Evolutionary conservation across 140 eudicot genomes (phyloP).

Genomic region (Anethum foeniculum): DNA sequence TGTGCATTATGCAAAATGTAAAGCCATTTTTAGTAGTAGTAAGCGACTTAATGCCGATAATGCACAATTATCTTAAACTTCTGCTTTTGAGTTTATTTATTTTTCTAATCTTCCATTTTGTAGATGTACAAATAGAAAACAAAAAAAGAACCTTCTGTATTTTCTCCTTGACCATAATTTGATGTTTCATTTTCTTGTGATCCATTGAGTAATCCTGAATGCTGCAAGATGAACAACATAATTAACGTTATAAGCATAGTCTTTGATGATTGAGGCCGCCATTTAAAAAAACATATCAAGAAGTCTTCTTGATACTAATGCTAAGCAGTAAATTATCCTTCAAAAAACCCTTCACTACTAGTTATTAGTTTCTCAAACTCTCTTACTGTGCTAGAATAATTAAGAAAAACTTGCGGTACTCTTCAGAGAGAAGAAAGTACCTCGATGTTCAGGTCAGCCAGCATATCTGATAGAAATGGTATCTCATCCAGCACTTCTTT

Average conservation of each 20-base stretch:
- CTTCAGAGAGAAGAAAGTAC: constrained; percentile 23
- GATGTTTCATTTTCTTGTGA: constrained; percentile 35
- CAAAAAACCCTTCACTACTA: neutral
- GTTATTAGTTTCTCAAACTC: neutral
- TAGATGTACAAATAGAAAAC: neutral
- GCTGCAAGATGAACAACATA: constrained; percentile 33
- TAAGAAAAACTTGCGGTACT: neutral
- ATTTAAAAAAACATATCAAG: neutral
- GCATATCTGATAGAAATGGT: constrained; percentile 58
- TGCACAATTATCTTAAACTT: neutral
- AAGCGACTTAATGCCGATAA: neutral
- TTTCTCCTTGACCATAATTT: constrained; percentile 23
- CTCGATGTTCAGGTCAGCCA: constrained; percentile 55
- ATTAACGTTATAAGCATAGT: constrained; percentile 6
- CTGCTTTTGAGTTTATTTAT: neutral
- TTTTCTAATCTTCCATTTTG: no score
- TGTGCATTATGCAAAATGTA: neutral
- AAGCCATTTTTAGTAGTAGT: neutral
- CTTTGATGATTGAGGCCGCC: neutral
- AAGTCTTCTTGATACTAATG: neutral
- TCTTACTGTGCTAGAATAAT: neutral
- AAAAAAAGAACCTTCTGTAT: constrained; percentile 22
- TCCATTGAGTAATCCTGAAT: constrained; percentile 23
- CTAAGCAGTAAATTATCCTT: neutral
- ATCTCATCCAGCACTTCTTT: constrained; percentile 70